Evolutionary conservation across 169 alveolate genomes (phyloP).

Genomic region (Amoebophrya sp.): DNA sequence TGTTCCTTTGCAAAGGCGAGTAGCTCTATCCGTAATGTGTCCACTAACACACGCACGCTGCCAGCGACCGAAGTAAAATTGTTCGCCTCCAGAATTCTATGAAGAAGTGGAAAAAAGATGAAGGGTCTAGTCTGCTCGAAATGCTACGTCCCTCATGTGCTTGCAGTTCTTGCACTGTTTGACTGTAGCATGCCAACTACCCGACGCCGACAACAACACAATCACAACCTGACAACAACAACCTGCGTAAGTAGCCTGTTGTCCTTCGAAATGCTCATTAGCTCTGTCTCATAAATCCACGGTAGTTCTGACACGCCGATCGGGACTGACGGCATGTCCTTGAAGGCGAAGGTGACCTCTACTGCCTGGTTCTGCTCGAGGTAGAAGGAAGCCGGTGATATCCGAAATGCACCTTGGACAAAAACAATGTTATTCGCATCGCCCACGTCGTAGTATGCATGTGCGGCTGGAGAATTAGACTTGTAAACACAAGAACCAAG

Average conservation of each 20-base stretch:
- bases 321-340: background rate
- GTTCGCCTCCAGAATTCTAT: constrained; percentile 1
- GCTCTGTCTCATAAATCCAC: no score
- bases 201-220: no score
- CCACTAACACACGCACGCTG: background rate
- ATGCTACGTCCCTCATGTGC: no score
- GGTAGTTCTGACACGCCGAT: background rate
- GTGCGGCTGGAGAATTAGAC: no score
- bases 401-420: background rate
- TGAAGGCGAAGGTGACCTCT: background rate
- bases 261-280: no score
- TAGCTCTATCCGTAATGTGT: background rate
- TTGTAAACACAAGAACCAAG: no score
- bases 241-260: no score
- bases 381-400: background rate
- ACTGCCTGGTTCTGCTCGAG: background rate
- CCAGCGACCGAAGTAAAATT: background rate
- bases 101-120: no score
- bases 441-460: background rate
- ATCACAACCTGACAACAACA: no score
- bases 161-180: no score
- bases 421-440: background rate
- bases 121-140: no score
- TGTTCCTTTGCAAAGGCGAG: background rate
- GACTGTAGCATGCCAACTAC: no score